Percentiles rank a stretch among this genome's conserved stretches.
Evolutionary conservation across 2,329 filamentous ascomycete genomes (phyloP).

Genomic region (Colletotrichum orbiculare): DNA sequence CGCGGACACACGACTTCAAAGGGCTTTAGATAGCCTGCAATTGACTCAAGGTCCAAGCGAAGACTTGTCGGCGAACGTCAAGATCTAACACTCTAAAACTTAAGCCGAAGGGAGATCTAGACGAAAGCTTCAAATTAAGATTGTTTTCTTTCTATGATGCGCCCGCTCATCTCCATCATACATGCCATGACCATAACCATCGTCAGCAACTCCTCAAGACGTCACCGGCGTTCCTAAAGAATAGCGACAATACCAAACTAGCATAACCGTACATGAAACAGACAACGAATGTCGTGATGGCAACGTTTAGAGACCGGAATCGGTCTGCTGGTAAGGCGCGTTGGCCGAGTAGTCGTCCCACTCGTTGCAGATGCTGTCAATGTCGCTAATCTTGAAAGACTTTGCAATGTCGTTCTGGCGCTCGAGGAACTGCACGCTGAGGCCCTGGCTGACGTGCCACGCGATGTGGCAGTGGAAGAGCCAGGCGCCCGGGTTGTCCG

Average conservation of each 20-base stretch:
- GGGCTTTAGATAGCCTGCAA: no score
- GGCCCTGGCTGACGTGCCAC: conserved; percentile 60
- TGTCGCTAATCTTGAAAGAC: conserved; percentile 9
- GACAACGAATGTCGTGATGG: no score
- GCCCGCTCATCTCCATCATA: conserved; percentile 14
- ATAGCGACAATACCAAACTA: neutral
- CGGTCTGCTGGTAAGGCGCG: conserved; percentile 12
- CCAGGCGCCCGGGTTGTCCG: conserved; percentile 63
- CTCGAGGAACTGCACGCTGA: conserved; percentile 64
- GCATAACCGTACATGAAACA: neutral
- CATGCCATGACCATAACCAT: conserved; percentile 15
- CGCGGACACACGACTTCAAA: no score
- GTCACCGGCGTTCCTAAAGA: neutral
- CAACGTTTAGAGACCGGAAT: conserved; percentile 16
- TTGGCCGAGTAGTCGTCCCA: conserved; percentile 25
- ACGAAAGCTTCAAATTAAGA: conserved; percentile 1
- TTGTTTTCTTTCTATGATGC: conserved; percentile 25
- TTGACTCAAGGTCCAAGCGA: no score
- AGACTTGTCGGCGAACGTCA: no score
- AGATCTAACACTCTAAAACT: no score
- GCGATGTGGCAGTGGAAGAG: conserved; percentile 61
- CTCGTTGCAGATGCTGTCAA: conserved; percentile 18
- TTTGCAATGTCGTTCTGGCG: conserved; percentile 37
- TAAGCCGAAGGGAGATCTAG: neutral
- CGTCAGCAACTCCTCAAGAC: neutral